Percentiles rank a stretch among this genome's conserved stretches.
Conservation (phyloP, 1,139 yeast genomes). For the Candida glucosophila region DNA sequence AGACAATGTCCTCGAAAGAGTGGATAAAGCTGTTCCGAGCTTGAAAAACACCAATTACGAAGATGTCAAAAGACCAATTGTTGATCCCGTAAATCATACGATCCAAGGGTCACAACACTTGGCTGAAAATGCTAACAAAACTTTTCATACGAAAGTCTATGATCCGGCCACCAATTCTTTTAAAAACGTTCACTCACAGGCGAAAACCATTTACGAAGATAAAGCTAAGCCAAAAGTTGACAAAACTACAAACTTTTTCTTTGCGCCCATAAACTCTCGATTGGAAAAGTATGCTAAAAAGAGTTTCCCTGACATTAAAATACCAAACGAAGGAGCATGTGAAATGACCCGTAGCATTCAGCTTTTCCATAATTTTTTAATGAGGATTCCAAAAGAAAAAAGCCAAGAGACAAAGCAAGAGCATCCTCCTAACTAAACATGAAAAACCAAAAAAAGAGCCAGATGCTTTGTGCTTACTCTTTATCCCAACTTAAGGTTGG, state of each 20-base stretch:
- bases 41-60: constrained; percentile 29
- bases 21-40: constrained; percentile 28
- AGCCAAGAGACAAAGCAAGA: too few species aligned
- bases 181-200: constrained; percentile 33
- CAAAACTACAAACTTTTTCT: too few species aligned
- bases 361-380: constrained; percentile 30
- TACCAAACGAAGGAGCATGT: constrained; percentile 35
- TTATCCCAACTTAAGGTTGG: too few species aligned
- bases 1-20: constrained; percentile 21
- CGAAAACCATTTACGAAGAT: constrained; percentile 52
- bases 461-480: too few species aligned
- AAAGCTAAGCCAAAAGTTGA: constrained; percentile 55
- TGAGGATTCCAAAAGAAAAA: constrained; percentile 9
- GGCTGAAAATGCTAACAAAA: constrained; percentile 18
- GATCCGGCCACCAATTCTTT: constrained; percentile 37
- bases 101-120: constrained; percentile 16
- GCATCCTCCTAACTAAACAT: too few species aligned
- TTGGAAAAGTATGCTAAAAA: constrained; percentile 34
- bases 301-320: constrained; percentile 36
- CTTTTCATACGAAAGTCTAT: constrained; percentile 24
- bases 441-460: too few species aligned
- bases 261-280: constrained; percentile 50
- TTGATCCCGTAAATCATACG: constrained; percentile 30
- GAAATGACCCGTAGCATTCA: constrained; percentile 44
- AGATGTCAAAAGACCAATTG: constrained; percentile 34